Conservation (phyloP, 139 green algal species). For the Haematococcus sp. region DNA sequence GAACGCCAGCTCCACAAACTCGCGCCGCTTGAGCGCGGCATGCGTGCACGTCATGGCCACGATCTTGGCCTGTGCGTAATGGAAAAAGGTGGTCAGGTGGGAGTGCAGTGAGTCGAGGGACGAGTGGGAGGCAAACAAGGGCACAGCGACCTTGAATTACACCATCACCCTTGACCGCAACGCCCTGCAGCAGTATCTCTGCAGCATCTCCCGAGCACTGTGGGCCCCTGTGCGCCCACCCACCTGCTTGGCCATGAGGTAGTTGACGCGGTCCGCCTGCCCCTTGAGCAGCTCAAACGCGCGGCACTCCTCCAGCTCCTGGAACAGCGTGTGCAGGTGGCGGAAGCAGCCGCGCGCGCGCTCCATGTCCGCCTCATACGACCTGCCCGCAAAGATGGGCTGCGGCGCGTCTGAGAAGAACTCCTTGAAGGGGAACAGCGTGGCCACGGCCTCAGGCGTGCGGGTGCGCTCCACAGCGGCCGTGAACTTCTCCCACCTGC, state of each 20-base stretch:
- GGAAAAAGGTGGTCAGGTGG: not conserved
- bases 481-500: conserved; percentile 75
- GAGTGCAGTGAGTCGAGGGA: not conserved
- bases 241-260: conserved; percentile 88
- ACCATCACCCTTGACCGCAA: too few relatives aligned
- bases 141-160: too few relatives aligned
- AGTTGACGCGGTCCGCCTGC: conserved; percentile 90
- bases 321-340: conserved; percentile 89
- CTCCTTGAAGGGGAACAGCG: conserved; percentile 88
- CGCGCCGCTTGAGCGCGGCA: conserved; percentile 90
- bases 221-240: too few relatives aligned
- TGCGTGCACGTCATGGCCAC: conserved; percentile 99
- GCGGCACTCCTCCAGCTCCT: conserved; percentile 94
- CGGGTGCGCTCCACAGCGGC: conserved; percentile 24
- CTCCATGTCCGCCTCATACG: conserved; percentile 60
- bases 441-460: conserved; percentile 45
- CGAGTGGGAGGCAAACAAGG: too few relatives aligned
- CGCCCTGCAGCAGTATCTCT: too few relatives aligned
- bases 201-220: too few relatives aligned
- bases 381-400: conserved; percentile 64
- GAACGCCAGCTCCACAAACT: conserved; percentile 94
- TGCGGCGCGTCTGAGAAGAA: conserved; percentile 88
- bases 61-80: conserved; percentile 83
- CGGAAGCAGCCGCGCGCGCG: conserved; percentile 81
- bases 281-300: conserved; percentile 96